phyloP scores from a whole-genome alignment of 495 filamentous ascomycete species.

The Jackrogersella multiformis region DNA sequence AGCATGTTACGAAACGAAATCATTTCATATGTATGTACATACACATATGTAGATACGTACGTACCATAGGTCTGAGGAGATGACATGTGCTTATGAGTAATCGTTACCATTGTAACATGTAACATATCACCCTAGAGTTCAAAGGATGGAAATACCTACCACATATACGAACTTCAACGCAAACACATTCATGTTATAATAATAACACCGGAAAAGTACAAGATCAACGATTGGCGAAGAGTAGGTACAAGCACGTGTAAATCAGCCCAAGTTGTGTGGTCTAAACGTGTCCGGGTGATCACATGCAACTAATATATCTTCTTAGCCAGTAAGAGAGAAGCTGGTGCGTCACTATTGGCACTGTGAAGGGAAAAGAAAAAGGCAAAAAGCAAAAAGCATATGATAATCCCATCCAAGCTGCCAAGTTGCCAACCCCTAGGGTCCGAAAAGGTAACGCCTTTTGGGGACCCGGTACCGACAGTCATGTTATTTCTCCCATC shows the following conservation, averaged over 20 bases:
- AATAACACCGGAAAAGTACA: conserved; percentile 25
- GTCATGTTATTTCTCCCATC: conserved; percentile 18
- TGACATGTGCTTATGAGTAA: conserved; percentile 16
- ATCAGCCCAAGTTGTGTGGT: conserved; percentile 28
- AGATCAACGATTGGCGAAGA: conserved; percentile 3
- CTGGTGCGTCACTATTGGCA: conserved; percentile 28
- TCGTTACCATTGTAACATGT: conserved; percentile 9
- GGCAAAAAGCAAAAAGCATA: conserved; percentile 36
- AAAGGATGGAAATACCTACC: conserved; percentile 8
- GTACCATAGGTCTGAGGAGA: neutral
- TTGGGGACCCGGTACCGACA: conserved; percentile 19
- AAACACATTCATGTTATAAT: conserved; percentile 29
- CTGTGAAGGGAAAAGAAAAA: conserved; percentile 22
- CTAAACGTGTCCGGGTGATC: conserved; percentile 33
- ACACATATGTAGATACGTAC: neutral
- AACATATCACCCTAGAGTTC: neutral
- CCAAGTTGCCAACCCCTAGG: no score
- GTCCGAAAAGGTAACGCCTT: conserved; percentile 16
- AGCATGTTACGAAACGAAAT: no score
- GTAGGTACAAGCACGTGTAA: conserved; percentile 44
- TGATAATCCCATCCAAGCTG: no score
- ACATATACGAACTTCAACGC: neutral
- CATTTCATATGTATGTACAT: no score
- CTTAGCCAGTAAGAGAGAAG: conserved; percentile 29
- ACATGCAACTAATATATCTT: conserved; percentile 39